These are phyloP conservation scores for Aspergillus candidus DNA, from an alignment of 2,329 filamentous ascomycete species.

Conservation along the genomic window DNA sequence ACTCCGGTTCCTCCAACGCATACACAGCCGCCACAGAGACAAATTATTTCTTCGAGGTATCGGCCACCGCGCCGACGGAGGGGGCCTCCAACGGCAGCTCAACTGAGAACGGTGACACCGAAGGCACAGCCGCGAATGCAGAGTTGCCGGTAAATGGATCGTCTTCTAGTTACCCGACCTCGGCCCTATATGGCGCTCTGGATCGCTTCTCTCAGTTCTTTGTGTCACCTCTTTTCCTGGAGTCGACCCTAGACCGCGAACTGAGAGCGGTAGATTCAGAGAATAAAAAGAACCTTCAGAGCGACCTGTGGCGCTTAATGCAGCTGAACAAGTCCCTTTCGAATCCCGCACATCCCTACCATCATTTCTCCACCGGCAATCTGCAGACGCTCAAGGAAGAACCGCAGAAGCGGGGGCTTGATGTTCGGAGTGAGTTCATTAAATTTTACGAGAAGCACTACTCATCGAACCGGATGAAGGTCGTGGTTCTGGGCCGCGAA, in stretches of 20 bases:
- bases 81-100: constrained; percentile 20
- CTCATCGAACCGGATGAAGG: constrained; percentile 89
- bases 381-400: constrained; percentile 77
- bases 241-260: constrained; percentile 79
- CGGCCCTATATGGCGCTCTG: constrained; percentile 72
- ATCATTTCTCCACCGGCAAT: constrained; percentile 88
- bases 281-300: constrained; percentile 96
- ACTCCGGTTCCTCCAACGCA: constrained; percentile 90
- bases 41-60: constrained; percentile 96
- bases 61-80: constrained; percentile 56
- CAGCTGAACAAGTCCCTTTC: constrained; percentile 86
- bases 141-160: constrained; percentile 18
- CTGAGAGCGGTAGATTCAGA: constrained; percentile 86
- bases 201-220: constrained; percentile 95
- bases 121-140: constrained; percentile 13
- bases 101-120: constrained; percentile 23
- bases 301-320: constrained; percentile 77
- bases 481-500: constrained; percentile 79
- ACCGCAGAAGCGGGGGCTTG: constrained; percentile 71
- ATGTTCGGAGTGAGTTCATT: constrained; percentile 86
- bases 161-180: constrained; percentile 23
- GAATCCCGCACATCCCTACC: constrained; percentile 80
- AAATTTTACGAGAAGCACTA: constrained; percentile 86
- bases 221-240: constrained; percentile 77
- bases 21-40: constrained; percentile 91